Percentiles rank a stretch among this genome's conserved stretches.
Conservation (phyloP, 805 yeast genomes). For the Jamesozyma gamospora region DNA sequence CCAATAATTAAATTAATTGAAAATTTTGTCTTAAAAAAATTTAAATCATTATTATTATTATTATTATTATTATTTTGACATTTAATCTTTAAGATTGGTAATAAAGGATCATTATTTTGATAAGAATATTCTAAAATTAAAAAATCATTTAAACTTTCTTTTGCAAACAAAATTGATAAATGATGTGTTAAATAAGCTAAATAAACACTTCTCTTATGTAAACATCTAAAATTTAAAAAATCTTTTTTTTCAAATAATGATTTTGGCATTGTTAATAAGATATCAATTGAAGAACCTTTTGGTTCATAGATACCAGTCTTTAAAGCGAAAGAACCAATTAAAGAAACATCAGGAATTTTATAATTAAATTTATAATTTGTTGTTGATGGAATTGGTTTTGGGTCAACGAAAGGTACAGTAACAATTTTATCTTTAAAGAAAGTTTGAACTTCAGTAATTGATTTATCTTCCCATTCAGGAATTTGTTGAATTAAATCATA, state of each 20-base stretch:
- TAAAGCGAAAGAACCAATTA: conserved; percentile 84
- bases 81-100: conserved; percentile 62
- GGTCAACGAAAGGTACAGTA: conserved; percentile 80
- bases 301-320: conserved; percentile 67
- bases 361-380: conserved; percentile 65
- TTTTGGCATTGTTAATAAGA: conserved; percentile 74
- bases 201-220: conserved; percentile 84
- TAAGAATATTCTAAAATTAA: conserved; percentile 51
- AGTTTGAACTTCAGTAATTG: conserved; percentile 50
- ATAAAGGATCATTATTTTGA: conserved; percentile 64
- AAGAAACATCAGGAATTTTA: conserved; percentile 59
- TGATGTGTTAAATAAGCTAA: conserved; percentile 67
- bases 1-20: conserved; percentile 65
- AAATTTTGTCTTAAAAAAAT: conserved; percentile 60
- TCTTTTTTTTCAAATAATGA: conserved; percentile 75
- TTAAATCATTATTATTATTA: conserved; percentile 30
- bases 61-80: conserved; percentile 26
- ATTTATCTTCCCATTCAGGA: conserved; percentile 43
- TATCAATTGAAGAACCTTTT: conserved; percentile 61
- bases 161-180: conserved; percentile 43
- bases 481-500: conserved; percentile 58
- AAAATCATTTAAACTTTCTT: conserved; percentile 39
- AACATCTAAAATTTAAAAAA: conserved; percentile 77
- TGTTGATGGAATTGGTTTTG: conserved; percentile 53
- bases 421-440: conserved; percentile 44